Base-by-base conservation (phyloP, 345 rosid genomes). In the Citrus cavaleriei region DNA sequence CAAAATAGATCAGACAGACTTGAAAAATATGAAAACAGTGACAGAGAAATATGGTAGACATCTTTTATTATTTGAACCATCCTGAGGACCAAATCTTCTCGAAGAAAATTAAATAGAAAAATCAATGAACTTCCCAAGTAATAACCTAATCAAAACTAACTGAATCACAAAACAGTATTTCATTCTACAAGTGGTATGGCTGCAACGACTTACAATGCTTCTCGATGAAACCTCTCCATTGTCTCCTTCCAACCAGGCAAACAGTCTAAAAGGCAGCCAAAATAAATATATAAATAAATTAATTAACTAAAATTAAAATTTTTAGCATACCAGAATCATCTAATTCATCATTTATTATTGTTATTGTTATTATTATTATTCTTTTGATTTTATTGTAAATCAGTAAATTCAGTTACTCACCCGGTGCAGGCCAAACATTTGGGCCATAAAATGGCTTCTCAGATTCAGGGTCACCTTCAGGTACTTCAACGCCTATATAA, bases 191-290 rank as follows among this genome's bases (percentile, higher is more conserved):
- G 64, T 19, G 21, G 38, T 60, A 60, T 38, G 18, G 49, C 57
- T 35, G 30, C 68, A 24, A 40, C 4, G 16, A 81, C 95, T 88
- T 83, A 92, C 98, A 91, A 76, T 49, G 95, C 94, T 69, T 92
- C 85, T 42, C 34, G 86, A 77, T 92, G 98, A 83, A 82, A 95
- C 82, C 82, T 89, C 85, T 92, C 95, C 97, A 95, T 92, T 7
- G 91, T 92, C 70, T 90, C 86, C 82, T 92, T 93, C 98, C 98
- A 95, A 60, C 86, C 84, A 4, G 95, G 93, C 84, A 95, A 88
- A 74, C 86, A 62, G 86, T 84, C 97, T 93, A 54, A 61, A 38
- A 54, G 57, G 71, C 51, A 19, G 7, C 58, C 76, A 46, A 24
- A 55, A 32, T 10, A 22, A 7, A 30, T 24, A 12, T 51, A 46